Conservation (phyloP, 2,329 filamentous ascomycete genomes). For the Ophiostoma montium region DNA sequence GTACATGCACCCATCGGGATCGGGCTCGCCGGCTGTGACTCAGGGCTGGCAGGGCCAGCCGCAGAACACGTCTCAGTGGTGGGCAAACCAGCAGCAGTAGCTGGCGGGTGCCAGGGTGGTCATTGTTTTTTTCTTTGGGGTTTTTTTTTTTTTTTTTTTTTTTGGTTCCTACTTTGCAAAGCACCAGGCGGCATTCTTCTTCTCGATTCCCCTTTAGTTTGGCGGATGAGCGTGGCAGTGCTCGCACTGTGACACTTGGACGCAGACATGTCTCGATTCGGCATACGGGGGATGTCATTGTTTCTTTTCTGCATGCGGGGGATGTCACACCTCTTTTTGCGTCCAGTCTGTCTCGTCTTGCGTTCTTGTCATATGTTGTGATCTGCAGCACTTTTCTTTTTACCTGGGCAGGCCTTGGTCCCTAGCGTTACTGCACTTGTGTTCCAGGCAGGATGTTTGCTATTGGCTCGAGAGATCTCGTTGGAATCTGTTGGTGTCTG, state of each 20-base stretch:
- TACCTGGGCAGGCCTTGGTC: neutral
- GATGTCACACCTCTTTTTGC: too few relatives aligned
- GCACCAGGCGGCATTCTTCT: neutral
- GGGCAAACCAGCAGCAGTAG: neutral
- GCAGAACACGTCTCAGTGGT: constrained; percentile 1
- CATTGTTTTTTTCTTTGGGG: neutral
- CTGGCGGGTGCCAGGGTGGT: too few relatives aligned
- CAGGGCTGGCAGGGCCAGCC: constrained; percentile 43
- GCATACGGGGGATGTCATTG: too few relatives aligned
- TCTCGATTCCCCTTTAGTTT: neutral
- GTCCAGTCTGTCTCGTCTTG: neutral
- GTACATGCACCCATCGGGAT: constrained; percentile 51
- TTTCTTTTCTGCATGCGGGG: neutral
- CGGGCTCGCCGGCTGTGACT: constrained; percentile 34
- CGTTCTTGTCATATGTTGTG: neutral
- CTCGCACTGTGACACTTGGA: neutral
- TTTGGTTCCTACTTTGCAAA: neutral
- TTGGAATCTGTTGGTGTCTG: too few relatives aligned
- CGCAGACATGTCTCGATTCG: neutral
- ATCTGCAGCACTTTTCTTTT: neutral
- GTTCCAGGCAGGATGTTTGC: neutral
- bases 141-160: neutral
- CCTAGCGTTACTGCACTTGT: neutral
- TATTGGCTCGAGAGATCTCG: too few relatives aligned
- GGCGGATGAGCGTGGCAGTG: constrained; percentile 4